These are phyloP conservation scores for Termitomyces sp. DNA, from an alignment of 768 basidiomycete species.

Conservation along the genomic window DNA sequence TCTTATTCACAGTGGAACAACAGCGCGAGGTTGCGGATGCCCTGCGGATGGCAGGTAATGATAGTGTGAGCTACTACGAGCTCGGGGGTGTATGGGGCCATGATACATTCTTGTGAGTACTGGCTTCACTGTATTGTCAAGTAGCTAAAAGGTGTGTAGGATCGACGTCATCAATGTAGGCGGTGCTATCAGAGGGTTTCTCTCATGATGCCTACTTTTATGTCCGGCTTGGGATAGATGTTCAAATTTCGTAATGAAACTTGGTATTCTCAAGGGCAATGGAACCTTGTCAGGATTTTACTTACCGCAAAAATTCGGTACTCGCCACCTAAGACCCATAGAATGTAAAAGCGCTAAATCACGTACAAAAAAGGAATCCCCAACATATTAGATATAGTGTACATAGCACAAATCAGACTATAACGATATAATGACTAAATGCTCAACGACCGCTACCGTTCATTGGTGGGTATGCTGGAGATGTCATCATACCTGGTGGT, in stretches of 20 bases:
- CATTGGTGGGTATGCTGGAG: slow-evolving; percentile 5
- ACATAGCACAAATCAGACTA: neutral
- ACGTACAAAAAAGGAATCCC: neutral
- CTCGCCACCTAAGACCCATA: neutral
- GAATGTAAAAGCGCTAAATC: neutral
- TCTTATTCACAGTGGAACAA: slow-evolving; percentile 95
- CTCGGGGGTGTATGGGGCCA: slow-evolving; percentile 99
- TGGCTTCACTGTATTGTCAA: neutral
- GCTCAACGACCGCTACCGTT: slow-evolving; percentile 6
- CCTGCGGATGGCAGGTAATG: slow-evolving; percentile 83
- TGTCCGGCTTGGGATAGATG: neutral
- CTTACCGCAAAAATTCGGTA: neutral
- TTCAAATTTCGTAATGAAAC: neutral
- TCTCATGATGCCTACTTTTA: slow-evolving; percentile 3
- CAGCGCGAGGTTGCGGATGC: slow-evolving; percentile 94
- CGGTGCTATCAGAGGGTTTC: slow-evolving; percentile 13
- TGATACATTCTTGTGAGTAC: slow-evolving; percentile 87
- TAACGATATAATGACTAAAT: neutral
- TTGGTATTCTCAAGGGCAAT: neutral
- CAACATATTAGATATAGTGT: neutral
- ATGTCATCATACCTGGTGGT: slow-evolving; percentile 8
- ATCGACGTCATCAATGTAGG: slow-evolving; percentile 15
- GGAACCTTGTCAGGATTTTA: neutral
- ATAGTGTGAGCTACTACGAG: slow-evolving; percentile 91
- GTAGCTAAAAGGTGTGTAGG: neutral